Evolutionary conservation across 2,329 filamentous ascomycete species (phyloP).

Genomic region (Penicillium verrucosum): DNA sequence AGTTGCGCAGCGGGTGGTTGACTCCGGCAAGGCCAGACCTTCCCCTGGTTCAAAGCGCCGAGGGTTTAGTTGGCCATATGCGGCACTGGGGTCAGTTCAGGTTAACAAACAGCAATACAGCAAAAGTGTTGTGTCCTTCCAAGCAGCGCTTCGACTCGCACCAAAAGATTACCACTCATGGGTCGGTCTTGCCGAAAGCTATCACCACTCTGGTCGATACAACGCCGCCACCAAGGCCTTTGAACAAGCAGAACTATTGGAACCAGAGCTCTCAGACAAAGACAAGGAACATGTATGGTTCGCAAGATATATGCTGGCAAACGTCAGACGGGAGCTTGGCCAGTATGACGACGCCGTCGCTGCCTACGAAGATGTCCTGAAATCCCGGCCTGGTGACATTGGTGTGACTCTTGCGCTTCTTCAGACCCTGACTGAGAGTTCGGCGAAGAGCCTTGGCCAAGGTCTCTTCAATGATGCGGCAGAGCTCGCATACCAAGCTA

Average conservation of each 20-base stretch:
- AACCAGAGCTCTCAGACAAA: constrained; percentile 55
- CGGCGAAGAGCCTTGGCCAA: constrained; percentile 71
- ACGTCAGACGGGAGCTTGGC: constrained; percentile 89
- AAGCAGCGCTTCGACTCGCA: constrained; percentile 78
- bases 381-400: constrained; percentile 67
- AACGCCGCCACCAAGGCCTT: constrained; percentile 94
- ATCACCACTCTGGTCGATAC: constrained; percentile 88
- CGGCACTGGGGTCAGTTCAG: constrained; percentile 88
- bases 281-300: constrained; percentile 79
- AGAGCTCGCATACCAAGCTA: constrained; percentile 64
- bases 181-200: constrained; percentile 95
- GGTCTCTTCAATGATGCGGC: constrained; percentile 83
- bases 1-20: constrained; percentile 82
- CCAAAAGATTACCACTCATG: constrained; percentile 92
- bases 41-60: constrained; percentile 90
- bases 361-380: constrained; percentile 72
- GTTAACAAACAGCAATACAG: constrained; percentile 90
- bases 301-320: constrained; percentile 92
- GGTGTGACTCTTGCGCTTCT: constrained; percentile 84
- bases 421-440: constrained; percentile 81
- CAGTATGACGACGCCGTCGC: constrained; percentile 78
- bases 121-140: constrained; percentile 86
- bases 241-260: constrained; percentile 74
- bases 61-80: constrained; percentile 93
- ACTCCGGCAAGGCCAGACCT: constrained; percentile 89